phyloP scores from a whole-genome alignment of 2,329 filamentous ascomycete genomes.

The Claviceps pusilla region DNA sequence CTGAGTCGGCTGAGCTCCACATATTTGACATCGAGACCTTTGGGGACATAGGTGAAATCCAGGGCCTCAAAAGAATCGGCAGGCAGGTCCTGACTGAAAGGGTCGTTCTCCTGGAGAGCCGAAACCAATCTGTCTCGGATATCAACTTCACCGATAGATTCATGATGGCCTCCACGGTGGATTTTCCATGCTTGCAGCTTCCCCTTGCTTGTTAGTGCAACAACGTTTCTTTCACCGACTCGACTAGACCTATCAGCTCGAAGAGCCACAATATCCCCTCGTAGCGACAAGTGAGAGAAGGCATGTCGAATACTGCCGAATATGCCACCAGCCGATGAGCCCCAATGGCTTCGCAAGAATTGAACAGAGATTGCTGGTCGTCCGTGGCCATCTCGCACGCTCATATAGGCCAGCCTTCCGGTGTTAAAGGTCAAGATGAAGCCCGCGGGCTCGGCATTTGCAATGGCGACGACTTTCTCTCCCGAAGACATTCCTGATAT shows the following conservation, averaged over 20 bases:
- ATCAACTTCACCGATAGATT: conserved; percentile 58
- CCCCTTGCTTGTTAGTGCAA: conserved; percentile 64
- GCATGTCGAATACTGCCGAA: conserved; percentile 70
- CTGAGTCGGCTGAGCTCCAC: conserved; percentile 34
- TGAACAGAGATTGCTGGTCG: conserved; percentile 66
- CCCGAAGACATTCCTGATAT: conserved; percentile 63
- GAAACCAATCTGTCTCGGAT: conserved; percentile 47
- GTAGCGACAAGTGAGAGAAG: conserved; percentile 53
- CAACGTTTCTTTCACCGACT: conserved; percentile 71
- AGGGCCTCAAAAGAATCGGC: conserved; percentile 54
- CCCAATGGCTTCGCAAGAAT: conserved; percentile 51
- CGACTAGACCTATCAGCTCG: conserved; percentile 55
- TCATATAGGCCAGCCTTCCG: conserved; percentile 75
- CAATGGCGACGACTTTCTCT: conserved; percentile 61
- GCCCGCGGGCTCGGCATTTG: conserved; percentile 72
- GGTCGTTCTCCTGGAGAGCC: conserved; percentile 42
- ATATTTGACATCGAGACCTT: conserved; percentile 34
- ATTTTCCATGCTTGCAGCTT: conserved; percentile 76
- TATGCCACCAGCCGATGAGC: conserved; percentile 46
- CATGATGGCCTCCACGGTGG: conserved; percentile 72
- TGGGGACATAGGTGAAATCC: conserved; percentile 61
- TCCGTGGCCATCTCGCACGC: conserved; percentile 72
- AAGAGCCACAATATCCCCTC: conserved; percentile 68
- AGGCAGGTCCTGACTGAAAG: conserved; percentile 31
- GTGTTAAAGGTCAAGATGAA: conserved; percentile 75